These are phyloP conservation scores for Nitzschia sp. DNA, from an alignment of 108 stramenopile species.

Conservation along the genomic window DNA sequence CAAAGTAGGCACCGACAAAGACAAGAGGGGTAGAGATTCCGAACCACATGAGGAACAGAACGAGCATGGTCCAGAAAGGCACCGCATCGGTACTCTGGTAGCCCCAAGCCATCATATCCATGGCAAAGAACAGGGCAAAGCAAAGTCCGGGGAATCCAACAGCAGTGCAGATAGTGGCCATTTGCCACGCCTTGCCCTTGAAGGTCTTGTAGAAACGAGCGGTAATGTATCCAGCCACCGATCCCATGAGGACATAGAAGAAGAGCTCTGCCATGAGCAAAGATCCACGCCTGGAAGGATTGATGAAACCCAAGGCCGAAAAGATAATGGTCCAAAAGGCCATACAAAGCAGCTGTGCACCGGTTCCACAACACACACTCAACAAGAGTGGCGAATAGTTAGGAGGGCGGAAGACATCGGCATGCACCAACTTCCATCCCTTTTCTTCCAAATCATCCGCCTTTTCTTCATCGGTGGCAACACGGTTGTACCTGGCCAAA, in stretches of 20 bases:
- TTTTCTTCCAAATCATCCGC: conserved; percentile 95
- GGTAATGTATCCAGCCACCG: conserved; percentile 89
- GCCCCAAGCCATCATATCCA: conserved; percentile 81
- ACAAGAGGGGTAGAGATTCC: conserved; percentile 94
- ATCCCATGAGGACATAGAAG: conserved; percentile 94
- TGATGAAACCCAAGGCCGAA: conserved; percentile 92
- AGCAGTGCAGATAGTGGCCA: conserved; percentile 87
- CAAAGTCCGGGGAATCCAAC: conserved; percentile 88
- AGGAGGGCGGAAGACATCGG: conserved; percentile 96
- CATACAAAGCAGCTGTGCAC: conserved; percentile 89
- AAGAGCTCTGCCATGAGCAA: conserved; percentile 95
- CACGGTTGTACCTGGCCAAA: conserved; percentile 82
- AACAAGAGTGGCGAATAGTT: conserved; percentile 81
- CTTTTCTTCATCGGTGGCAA: conserved; percentile 93
- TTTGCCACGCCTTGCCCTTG: conserved; percentile 93
- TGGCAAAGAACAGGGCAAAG: conserved; percentile 83
- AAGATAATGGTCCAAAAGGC: conserved; percentile 87
- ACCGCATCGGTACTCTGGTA: conserved; percentile 88
- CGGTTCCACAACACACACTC: conserved; percentile 87
- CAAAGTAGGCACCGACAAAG: conserved; percentile 96
- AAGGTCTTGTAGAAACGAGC: conserved; percentile 97
- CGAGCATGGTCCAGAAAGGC: conserved; percentile 88
- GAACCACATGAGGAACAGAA: conserved; percentile 92
- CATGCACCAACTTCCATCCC: conserved; percentile 98
- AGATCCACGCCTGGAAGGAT: conserved; percentile 94